Conservation (phyloP, 352 stramenopile species). For the Elongisporangium undulatum region DNA sequence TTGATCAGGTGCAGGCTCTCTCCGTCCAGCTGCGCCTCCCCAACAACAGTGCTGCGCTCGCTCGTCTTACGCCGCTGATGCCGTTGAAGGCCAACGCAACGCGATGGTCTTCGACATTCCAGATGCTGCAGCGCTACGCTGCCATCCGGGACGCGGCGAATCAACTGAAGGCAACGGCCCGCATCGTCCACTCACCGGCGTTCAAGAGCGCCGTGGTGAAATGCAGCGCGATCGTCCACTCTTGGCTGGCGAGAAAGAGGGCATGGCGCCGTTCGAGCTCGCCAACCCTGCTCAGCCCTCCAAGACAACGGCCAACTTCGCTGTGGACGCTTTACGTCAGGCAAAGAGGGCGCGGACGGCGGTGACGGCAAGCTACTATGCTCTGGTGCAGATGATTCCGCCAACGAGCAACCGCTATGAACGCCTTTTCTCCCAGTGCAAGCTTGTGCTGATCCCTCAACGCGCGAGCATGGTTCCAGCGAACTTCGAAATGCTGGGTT, state of each 20-base stretch:
- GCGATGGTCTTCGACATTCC: slow-evolving; percentile 6
- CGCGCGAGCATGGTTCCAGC: neutral
- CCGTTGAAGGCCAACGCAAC: slow-evolving; percentile 7
- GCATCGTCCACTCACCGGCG: slow-evolving; percentile 6
- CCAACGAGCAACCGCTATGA: slow-evolving; percentile 8
- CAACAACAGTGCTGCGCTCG: slow-evolving; percentile 9
- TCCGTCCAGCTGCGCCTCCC: slow-evolving; percentile 6
- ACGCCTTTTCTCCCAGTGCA: slow-evolving; percentile 5
- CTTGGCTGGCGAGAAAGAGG: slow-evolving; percentile 1
- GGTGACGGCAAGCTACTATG: neutral
- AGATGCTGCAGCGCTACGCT: slow-evolving; percentile 6
- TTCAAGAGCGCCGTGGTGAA: slow-evolving; percentile 4
- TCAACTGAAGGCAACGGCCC: slow-evolving; percentile 3
- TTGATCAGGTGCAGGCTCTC: slow-evolving; percentile 5
- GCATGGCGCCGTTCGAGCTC: neutral
- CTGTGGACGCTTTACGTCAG: no score
- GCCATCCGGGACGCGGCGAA: neutral
- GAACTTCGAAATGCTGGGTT: slow-evolving; percentile 1
- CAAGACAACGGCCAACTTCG: slow-evolving; percentile 3
- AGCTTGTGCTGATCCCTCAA: neutral
- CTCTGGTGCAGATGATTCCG: slow-evolving; percentile 5
- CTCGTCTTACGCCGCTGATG: neutral
- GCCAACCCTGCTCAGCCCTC: neutral
- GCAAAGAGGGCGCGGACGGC: neutral
- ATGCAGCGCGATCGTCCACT: slow-evolving; percentile 2